Base-by-base conservation (phyloP, 2,329 filamentous ascomycete genomes). In the Leptographium lundbergii region DNA sequence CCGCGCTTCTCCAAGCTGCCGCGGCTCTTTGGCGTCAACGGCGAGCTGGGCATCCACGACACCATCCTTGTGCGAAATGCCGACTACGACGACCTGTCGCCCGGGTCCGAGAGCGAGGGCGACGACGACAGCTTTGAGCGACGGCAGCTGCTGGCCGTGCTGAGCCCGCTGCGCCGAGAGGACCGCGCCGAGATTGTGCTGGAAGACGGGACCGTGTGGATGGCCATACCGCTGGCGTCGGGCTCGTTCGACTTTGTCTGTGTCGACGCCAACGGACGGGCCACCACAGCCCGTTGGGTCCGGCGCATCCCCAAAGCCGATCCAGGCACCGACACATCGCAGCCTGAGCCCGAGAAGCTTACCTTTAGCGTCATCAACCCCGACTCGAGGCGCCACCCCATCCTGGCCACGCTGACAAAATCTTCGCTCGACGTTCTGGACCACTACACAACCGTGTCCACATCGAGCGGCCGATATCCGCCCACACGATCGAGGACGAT, bases 361-460 rank as follows among this genome's bases (percentile, higher is more conserved):
- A 89, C 83, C 10, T 92, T 92, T 68, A 90, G 86, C 72, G 82
- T 89, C 62, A 84, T 92, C 65, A 82, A 87, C 64, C 81, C 87
- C 0, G 79, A 80, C 54, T 81, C 80, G 10, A 77, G 86, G 39
- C 81, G 85, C 14, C 88, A 92, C 67, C 88, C 89, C 5, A 81
- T 91, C 66, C 80, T 91, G 72, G 88, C 86, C 0, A 82, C 79
- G 2, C 75, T 92, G 52, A 85, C 81, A 4, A 77, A 78, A 14
- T 76, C 77, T 5, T 81, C 78, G 14, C 79, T 92, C 34, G 84
- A 89, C 56, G 80, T 92, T 54, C 81, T 84, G 61, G 85, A 91
- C 63, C 77, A 75, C 3, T 91, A 89, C 68, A 81, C 76, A 5
- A 78, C 80, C 0, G 73, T 84, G 32, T 78, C 80, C 1, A 69